Base-by-base conservation (phyloP, 768 basidiomycete species). In the Phylloporus rhodoxanthus region DNA sequence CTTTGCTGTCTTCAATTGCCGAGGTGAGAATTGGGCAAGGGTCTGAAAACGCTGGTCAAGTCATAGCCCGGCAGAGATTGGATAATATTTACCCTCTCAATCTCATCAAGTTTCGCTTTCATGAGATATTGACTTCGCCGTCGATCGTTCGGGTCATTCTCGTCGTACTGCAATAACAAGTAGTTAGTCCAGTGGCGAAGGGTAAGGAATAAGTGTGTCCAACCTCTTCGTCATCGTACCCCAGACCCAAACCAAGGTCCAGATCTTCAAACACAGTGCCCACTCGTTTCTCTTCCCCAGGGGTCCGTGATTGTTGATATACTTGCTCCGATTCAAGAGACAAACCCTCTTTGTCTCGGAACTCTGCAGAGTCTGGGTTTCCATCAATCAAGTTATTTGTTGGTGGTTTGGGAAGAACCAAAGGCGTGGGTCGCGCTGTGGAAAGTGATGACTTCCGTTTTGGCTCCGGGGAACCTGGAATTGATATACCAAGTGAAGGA, bases 81-180 rank as follows among this genome's bases (percentile, higher is more conserved):
- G 21, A 45, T 44, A 58, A 58, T 7, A 52, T 73, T 57, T 26
- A 76, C 87, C 74, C 76, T 77, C 62, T 91, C 88, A 41, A 91
- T 85, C 65, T 85, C 84, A 61, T 91, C 89, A 20, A 91, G 69
- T 62, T 85, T 78, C 15, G 82, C 81, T 56, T 75, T 81, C 81
- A 91, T 80, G 37, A 84, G 67, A 55, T 81, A 76, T 57, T 90
- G 88, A 63, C 87, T 90, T 60, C 77, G 78, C 36, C 87, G 76
- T 51, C 79, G 77, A 66, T 88, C 87, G 59, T 87, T 74, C 38
- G 84, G 83, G 58, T 88, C 87, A 56, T 80, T 71, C 39, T 80
- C 77, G 51, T 87, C 84, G 56, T 77, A 83, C 84, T 87, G 57
- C 7, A 29, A 42, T 19, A 23, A 45, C 28, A 47, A 34, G 42